A percentile compares a stretch with the other conserved stretches of the same genome.
phyloP scores from a whole-genome alignment of 768 basidiomycete genomes.

The Tylopilus subfusipes region DNA sequence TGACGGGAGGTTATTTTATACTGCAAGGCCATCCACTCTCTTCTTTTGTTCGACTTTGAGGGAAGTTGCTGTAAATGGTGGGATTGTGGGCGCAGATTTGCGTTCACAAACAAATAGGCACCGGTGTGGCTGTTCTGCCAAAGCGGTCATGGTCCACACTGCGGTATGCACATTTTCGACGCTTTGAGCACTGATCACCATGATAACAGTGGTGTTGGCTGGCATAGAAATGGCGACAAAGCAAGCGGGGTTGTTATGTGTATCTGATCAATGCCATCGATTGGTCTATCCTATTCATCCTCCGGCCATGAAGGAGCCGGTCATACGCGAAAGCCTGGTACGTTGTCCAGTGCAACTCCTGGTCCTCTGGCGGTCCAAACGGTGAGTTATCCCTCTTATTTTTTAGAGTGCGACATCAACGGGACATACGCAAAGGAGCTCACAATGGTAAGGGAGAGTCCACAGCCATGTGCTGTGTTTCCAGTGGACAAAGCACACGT shows the following conservation, averaged over 20 bases:
- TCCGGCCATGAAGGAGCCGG: neutral
- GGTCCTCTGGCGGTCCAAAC: neutral
- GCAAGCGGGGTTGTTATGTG: neutral
- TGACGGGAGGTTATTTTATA: neutral
- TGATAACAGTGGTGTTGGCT: neutral
- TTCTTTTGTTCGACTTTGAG: conserved; percentile 4
- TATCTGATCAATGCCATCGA: neutral
- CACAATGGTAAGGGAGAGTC: neutral
- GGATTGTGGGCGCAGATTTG: conserved; percentile 2
- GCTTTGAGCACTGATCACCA: neutral
- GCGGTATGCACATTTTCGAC: neutral
- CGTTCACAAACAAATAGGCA: neutral
- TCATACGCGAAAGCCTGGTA: too few relatives aligned
- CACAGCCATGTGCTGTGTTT: neutral
- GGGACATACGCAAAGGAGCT: neutral
- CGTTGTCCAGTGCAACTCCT: neutral
- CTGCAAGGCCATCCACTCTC: neutral
- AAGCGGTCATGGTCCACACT: neutral
- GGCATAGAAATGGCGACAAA: neutral
- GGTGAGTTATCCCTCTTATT: neutral
- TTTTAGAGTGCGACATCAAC: neutral
- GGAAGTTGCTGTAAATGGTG: conserved; percentile 1
- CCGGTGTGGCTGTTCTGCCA: too few relatives aligned
- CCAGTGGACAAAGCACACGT: neutral
- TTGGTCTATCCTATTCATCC: neutral